Conservation (phyloP, 139 green algal species). For the Chlamydomonas incerta region DNA sequence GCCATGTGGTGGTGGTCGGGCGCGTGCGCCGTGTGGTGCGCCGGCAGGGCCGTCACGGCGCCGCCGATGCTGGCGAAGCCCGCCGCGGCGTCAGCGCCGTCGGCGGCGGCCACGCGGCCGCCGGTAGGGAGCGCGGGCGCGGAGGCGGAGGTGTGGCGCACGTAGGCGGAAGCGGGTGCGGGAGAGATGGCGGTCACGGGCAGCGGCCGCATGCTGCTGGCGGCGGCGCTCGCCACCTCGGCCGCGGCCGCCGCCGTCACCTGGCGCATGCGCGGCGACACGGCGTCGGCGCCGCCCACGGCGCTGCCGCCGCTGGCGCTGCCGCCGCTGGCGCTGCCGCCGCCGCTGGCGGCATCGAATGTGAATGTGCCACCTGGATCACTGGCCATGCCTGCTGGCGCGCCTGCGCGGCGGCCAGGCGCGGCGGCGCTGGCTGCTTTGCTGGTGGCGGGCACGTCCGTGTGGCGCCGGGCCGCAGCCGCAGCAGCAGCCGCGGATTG, state of each 20-base stretch:
- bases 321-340: neutral
- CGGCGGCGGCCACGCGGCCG: neutral
- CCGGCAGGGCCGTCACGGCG: neutral
- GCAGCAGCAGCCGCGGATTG: neutral
- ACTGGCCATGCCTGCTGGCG: neutral
- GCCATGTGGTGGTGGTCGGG: neutral
- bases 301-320: neutral
- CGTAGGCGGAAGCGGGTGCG: neutral
- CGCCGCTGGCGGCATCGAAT: neutral
- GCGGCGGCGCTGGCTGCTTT: neutral
- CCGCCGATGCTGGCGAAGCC: neutral
- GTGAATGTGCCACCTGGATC: neutral
- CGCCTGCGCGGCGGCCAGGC: no score
- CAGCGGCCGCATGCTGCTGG: conserved; percentile 18
- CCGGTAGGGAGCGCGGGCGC: neutral
- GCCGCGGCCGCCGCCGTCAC: neutral
- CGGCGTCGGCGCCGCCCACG: neutral
- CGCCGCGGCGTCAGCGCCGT: neutral
- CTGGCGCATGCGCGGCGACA: conserved; percentile 28
- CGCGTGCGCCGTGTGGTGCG: neutral
- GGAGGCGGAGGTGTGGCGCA: neutral
- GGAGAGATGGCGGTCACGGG: neutral
- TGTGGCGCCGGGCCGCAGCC: neutral
- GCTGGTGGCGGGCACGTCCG: neutral
- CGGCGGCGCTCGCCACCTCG: conserved; percentile 14